A percentile compares a stretch with the other conserved stretches of the same genome.
Conservation (phyloP, 371 early-diverging fungal species). For the Smittium culicis region DNA sequence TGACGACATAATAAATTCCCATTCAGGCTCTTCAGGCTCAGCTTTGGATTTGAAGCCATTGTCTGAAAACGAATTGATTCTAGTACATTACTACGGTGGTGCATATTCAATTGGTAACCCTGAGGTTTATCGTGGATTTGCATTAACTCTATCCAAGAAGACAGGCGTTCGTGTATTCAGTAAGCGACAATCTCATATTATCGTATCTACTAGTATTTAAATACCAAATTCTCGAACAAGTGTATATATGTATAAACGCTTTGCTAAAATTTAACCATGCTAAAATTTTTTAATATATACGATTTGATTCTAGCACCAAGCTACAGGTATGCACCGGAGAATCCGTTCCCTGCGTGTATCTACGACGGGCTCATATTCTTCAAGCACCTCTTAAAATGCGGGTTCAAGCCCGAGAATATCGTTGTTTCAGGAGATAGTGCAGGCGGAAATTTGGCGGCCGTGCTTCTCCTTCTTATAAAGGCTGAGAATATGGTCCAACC, state of each 20-base stretch:
- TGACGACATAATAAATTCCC: not conserved
- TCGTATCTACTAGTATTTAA: constrained; percentile 11
- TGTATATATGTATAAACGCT: constrained; percentile 9
- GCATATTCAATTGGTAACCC: constrained; percentile 20
- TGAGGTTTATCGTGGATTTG: constrained; percentile 12
- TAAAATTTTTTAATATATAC: not conserved
- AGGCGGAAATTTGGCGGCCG: constrained; percentile 41
- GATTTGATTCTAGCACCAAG: constrained; percentile 31
- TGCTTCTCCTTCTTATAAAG: constrained; percentile 10
- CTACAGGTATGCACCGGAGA: constrained; percentile 73
- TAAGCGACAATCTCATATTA: not conserved
- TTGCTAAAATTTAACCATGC: not conserved
- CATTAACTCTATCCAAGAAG: constrained; percentile 9
- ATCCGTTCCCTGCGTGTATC: constrained; percentile 67
- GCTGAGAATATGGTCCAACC: not conserved
- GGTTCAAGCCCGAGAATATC: constrained; percentile 47
- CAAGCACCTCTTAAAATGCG: constrained; percentile 39
- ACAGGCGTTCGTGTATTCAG: constrained; percentile 7
- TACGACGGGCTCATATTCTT: constrained; percentile 67
- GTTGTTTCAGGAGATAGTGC: constrained; percentile 71
- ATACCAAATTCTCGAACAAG: too few relatives aligned
- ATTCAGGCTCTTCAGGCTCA: not conserved
- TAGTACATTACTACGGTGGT: constrained; percentile 26
- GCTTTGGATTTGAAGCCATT: constrained; percentile 13
- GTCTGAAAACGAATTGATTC: constrained; percentile 11